Percentiles rank a stretch among this genome's conserved stretches.
phyloP scores from a whole-genome alignment of 257 asterid species.

The Rubia yunnanensis region DNA sequence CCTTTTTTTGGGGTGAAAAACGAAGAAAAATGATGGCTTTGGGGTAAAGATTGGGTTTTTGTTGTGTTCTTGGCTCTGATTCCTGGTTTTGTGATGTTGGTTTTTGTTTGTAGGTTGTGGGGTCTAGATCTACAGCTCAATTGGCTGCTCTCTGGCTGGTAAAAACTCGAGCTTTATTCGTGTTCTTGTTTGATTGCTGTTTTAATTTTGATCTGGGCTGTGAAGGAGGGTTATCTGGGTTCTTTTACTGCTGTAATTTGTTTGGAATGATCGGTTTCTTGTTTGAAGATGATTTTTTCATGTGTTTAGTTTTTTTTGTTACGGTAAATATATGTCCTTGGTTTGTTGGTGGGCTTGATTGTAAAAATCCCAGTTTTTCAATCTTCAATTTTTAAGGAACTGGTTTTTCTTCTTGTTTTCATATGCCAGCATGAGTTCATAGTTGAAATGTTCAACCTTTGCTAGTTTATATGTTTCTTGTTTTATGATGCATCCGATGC shows the following conservation, averaged over 20 bases:
- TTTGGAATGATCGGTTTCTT: not conserved
- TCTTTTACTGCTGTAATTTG: constrained; percentile 1
- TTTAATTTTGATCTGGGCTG: constrained; percentile 1
- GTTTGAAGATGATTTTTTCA: not conserved
- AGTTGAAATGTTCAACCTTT: not conserved
- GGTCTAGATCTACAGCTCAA: constrained; percentile 48
- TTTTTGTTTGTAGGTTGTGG: constrained; percentile 49
- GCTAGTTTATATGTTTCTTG: not conserved
- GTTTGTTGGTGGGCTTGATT: constrained; percentile 6
- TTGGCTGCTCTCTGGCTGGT: constrained; percentile 48
- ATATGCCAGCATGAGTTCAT: not conserved
- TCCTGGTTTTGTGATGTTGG: constrained; percentile 14
- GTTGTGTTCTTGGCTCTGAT: constrained; percentile 10
- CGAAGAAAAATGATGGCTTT: not conserved
- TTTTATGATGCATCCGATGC: not conserved
- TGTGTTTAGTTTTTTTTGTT: not conserved
- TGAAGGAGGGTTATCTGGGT: not conserved
- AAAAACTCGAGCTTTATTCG: constrained; percentile 14
- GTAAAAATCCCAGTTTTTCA: not conserved
- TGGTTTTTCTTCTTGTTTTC: not conserved
- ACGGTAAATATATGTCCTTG: not conserved
- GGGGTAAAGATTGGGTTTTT: constrained; percentile 4
- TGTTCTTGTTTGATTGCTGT: constrained; percentile 1
- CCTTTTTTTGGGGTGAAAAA: constrained; percentile 5
- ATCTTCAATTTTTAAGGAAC: not conserved